Evolutionary conservation across 352 stramenopile species (phyloP).

Genomic region (Globisporangium iwayamae): DNA sequence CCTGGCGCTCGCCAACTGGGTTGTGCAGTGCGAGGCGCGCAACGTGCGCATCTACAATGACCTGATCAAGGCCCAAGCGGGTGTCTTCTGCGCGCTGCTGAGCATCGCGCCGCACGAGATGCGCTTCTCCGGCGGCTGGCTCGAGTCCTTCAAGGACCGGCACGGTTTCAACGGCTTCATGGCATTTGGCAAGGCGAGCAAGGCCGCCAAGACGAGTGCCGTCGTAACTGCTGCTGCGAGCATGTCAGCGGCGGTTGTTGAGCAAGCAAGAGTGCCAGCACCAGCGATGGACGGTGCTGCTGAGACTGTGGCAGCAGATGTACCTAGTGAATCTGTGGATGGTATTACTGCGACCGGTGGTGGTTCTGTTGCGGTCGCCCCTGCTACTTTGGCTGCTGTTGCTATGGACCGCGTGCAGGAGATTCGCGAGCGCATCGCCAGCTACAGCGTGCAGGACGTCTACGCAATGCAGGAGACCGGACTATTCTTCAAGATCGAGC

Average conservation of each 20-base stretch:
- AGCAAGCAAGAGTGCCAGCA: background rate
- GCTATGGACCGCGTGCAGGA: background rate
- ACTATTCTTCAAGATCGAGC: conserved; percentile 15
- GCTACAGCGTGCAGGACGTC: conserved; percentile 14
- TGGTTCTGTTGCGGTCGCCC: background rate
- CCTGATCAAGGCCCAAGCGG: conserved; percentile 4
- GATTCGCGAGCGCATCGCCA: background rate
- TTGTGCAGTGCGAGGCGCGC: conserved; percentile 3
- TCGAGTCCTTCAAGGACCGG: conserved; percentile 9
- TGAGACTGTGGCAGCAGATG: background rate
- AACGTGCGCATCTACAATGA: background rate
- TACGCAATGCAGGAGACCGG: conserved; percentile 17
- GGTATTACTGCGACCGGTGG: background rate
- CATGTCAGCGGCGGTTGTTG: background rate
- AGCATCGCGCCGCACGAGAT: background rate
- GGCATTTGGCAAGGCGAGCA: background rate
- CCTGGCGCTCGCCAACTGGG: conserved; percentile 9
- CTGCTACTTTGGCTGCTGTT: background rate
- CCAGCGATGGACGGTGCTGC: background rate
- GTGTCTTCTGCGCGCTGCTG: background rate
- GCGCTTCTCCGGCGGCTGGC: conserved; percentile 6
- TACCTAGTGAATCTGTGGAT: background rate
- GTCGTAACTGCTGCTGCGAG: background rate
- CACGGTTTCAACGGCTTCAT: conserved; percentile 8
- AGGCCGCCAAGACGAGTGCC: background rate